These are phyloP conservation scores for Triadica sebifera DNA, from an alignment of 345 rosid genomes.

Conservation along the genomic window DNA sequence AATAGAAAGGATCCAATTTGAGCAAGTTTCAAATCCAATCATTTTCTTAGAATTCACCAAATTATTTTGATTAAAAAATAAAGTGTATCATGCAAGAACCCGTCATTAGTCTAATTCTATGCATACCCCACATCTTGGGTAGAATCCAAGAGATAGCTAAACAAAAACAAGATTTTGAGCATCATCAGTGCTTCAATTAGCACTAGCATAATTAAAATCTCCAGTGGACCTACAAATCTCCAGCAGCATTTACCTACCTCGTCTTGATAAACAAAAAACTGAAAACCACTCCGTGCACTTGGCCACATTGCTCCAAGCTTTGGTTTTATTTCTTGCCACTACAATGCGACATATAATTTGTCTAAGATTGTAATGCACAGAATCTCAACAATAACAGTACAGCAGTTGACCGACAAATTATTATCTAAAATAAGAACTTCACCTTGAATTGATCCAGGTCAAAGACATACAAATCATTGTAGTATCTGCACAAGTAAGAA, in stretches of 20 bases:
- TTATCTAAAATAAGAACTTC: conserved; percentile 18
- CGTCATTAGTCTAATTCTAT: too few relatives aligned
- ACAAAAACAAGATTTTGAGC: conserved; percentile 1
- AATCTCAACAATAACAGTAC: background rate
- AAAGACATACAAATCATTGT: conserved; percentile 76
- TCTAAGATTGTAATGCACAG: conserved; percentile 15
- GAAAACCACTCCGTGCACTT: conserved; percentile 91
- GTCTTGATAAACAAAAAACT: conserved; percentile 83
- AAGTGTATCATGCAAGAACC: too few relatives aligned
- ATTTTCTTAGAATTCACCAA: too few relatives aligned
- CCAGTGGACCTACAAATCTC: background rate
- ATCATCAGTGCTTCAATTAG: background rate
- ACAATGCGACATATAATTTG: conserved; percentile 25
- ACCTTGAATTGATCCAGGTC: conserved; percentile 95
- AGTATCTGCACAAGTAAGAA: conserved; percentile 53
- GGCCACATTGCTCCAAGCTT: conserved; percentile 95
- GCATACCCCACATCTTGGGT: too few relatives aligned
- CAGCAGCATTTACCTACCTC: conserved; percentile 45
- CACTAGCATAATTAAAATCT: background rate
- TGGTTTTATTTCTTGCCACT: conserved; percentile 99
- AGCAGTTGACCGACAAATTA: conserved; percentile 6
- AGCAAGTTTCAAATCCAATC: too few relatives aligned
- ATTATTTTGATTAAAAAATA: too few relatives aligned
- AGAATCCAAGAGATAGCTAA: too few relatives aligned
- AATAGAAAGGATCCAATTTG: too few relatives aligned